Conservation (phyloP, 2,329 filamentous ascomycete genomes). For the Colletotrichum sp. region DNA sequence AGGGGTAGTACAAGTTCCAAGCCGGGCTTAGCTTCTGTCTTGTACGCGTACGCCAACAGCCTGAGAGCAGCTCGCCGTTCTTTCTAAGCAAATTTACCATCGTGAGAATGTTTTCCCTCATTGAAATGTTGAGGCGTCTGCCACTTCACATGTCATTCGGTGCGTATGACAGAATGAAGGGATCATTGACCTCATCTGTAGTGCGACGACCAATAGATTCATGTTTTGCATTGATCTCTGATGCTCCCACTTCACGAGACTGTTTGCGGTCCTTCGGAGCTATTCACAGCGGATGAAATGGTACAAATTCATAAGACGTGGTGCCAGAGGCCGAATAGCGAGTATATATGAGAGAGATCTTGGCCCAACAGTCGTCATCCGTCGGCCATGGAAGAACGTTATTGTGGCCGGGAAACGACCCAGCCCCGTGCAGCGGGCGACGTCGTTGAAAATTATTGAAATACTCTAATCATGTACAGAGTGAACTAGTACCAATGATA, state of each 20-base stretch:
- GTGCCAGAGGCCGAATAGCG: neutral
- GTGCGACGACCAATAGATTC: neutral
- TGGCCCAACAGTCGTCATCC: neutral
- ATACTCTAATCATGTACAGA: neutral
- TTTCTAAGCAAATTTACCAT: neutral
- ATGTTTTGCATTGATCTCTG: neutral
- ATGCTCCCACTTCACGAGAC: neutral
- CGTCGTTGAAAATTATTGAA: neutral
- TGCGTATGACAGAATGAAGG: neutral
- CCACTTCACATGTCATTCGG: neutral
- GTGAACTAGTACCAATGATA: neutral
- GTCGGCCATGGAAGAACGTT: neutral
- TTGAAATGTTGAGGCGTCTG: neutral
- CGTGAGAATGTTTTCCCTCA: neutral
- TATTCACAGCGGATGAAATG: neutral
- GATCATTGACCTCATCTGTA: neutral
- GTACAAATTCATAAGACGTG: fast-evolving
- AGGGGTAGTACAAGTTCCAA: neutral
- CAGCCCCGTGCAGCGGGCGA: neutral
- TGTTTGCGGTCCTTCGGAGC: neutral
- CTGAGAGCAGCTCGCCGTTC: neutral
- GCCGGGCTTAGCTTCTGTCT: neutral
- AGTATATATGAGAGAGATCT: neutral
- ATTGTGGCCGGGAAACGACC: neutral
- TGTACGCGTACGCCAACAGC: neutral